Percentiles rank a stretch among this genome's conserved stretches.
These are phyloP conservation scores for Colletotrichum sp. DNA, from an alignment of 2,329 filamentous ascomycete species.

Conservation along the genomic window DNA sequence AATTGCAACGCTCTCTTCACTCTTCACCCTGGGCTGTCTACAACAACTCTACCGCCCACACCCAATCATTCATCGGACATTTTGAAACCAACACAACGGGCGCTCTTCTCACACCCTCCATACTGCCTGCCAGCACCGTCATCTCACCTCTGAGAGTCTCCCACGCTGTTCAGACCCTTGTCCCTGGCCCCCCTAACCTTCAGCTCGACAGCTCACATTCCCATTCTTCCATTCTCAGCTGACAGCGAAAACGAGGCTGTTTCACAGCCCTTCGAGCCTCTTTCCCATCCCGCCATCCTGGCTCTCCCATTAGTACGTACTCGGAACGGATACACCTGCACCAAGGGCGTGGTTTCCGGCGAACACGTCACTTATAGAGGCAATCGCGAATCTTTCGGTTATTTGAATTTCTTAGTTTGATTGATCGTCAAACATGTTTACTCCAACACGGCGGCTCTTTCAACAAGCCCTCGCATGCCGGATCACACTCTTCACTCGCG, in stretches of 20 bases:
- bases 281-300: not conserved
- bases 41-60: not conserved
- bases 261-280: conserved; percentile 1
- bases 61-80: not conserved
- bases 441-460: conserved; percentile 51
- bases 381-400: not conserved
- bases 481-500: conserved; percentile 78
- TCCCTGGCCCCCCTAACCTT: not conserved
- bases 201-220: not conserved
- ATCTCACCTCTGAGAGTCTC: conserved; percentile 1
- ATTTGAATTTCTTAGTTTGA: not conserved
- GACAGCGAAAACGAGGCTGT: conserved; percentile 17
- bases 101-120: not conserved
- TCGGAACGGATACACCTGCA: not conserved
- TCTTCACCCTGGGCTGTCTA: not conserved
- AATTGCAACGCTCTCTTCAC: not conserved
- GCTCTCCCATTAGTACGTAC: not conserved
- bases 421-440: conserved; percentile 47
- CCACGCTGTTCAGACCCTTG: not conserved
- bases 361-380: not conserved
- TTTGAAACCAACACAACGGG: not conserved
- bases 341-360: not conserved
- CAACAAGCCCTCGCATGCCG: conserved; percentile 52
- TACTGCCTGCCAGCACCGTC: not conserved
- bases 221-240: not conserved